These are phyloP conservation scores for Fraxinus sp. DNA, from an alignment of 305 asterid genomes.

Conservation along the genomic window DNA sequence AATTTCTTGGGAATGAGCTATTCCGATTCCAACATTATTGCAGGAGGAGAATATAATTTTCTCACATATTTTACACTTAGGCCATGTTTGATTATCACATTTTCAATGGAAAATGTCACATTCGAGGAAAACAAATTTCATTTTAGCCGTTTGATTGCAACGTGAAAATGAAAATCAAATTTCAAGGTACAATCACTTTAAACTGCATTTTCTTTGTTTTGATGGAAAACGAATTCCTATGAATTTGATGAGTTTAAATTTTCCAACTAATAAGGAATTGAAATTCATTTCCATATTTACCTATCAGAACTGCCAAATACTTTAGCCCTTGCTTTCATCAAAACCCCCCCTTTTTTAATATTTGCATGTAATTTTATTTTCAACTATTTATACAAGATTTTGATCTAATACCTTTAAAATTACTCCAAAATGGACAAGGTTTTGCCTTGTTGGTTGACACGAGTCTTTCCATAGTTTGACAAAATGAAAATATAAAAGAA, in stretches of 20 bases:
- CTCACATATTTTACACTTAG: background rate
- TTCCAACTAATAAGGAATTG: no score
- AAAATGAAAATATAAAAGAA: background rate
- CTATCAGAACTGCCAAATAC: background rate
- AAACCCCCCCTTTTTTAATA: background rate
- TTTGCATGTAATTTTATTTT: background rate
- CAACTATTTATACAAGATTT: background rate
- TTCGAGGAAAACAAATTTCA: no score
- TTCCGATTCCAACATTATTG: background rate
- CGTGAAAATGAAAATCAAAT: no score
- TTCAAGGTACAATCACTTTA: no score
- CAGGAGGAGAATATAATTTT: background rate
- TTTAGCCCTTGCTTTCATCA: background rate
- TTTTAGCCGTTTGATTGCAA: no score
- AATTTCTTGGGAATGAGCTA: constrained; percentile 36
- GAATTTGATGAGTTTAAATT: no score
- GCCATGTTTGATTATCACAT: no score
- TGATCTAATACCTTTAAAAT: background rate
- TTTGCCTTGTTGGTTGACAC: background rate
- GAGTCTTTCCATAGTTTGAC: background rate
- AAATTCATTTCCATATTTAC: no score
- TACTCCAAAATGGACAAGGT: background rate
- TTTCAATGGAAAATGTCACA: no score
- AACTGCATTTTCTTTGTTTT: no score
- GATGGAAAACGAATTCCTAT: no score